Conservation (phyloP, 768 basidiomycete genomes). For the Hypholoma fasciculare region DNA sequence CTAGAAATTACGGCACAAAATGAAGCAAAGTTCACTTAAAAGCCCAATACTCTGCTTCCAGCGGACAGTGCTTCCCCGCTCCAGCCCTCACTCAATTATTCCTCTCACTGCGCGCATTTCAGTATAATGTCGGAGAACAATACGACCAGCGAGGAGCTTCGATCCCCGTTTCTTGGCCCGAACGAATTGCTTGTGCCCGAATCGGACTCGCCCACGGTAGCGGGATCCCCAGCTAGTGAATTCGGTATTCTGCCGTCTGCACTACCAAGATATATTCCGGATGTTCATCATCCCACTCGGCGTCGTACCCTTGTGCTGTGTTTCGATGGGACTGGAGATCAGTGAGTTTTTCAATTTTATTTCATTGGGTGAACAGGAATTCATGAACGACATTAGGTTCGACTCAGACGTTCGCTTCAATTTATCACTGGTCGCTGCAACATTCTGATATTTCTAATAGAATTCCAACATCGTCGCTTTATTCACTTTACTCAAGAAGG, state of each 20-base stretch:
- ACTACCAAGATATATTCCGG: conserved; percentile 11
- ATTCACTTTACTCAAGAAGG: conserved; percentile 36
- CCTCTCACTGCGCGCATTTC: too few species aligned
- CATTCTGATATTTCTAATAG: conserved; percentile 17
- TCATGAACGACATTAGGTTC: not conserved
- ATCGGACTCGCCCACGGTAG: too few species aligned
- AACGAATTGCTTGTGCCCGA: too few species aligned
- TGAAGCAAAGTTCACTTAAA: too few species aligned
- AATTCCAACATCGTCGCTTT: conserved; percentile 42
- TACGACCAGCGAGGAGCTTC: too few species aligned
- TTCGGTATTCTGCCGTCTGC: not conserved
- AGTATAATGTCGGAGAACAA: too few species aligned
- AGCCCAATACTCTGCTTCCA: too few species aligned
- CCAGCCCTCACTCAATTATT: too few species aligned
- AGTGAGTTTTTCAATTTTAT: conserved; percentile 33
- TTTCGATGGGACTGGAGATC: conserved; percentile 57
- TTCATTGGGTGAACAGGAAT: not conserved
- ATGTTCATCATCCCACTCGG: conserved; percentile 10
- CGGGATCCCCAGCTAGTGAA: too few species aligned
- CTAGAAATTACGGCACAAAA: too few species aligned
- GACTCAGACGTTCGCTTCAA: not conserved
- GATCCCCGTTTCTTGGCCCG: too few species aligned
- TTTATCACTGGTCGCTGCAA: not conserved
- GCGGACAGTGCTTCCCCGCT: too few species aligned
- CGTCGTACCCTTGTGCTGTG: conserved; percentile 48